Evolutionary conservation across 805 yeast genomes (phyloP), one percentile per base, ranked within the genome.

Genomic region (Suhomyces sp.): DNA sequence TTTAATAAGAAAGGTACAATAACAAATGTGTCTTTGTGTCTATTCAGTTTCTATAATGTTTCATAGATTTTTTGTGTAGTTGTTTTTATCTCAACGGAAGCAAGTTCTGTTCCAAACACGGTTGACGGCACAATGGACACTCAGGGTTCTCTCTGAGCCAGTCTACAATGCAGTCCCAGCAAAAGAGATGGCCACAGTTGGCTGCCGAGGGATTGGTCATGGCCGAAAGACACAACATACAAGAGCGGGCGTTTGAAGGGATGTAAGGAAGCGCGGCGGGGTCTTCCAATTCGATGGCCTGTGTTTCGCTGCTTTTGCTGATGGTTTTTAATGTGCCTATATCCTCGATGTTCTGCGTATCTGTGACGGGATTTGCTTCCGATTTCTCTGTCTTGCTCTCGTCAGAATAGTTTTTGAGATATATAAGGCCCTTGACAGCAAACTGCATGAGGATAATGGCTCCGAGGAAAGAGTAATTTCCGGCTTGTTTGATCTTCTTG

Each of bases 61-160:
- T 10, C 12, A 29, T 29, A 29, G n/a, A 12, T 12, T 12, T 2
- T 29, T 29, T 4, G n/a, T 29, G 12, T 12, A 29, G 12, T 29
- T 29, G n/a, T 10, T 10, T 19, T 59, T 58, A 79, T 50, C 79
- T 72, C 49, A 87, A 65, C 0, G 89, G 85, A 42, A 90, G 70
- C 49, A 90, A 64, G 56, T 84, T 81, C 65, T 85, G 86, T 60
- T 80, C 86, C 27, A 77, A 71, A 48, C 90, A 79, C 23, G 73
- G 77, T 57, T 87, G 94, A 50, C 98, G 71, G 64, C 98, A 94
- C 26, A 94, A 73, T 0, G 99, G 98, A 65, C 99, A 93, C 63
- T 91, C 97, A 0, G 90, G 86, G 49, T 80, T 79, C 58, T 91
- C 97, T 56, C 90, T 77, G 54, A 91, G 83, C 98, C 98, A 93